Conservation (phyloP, 164 flowering plant genomes). For the Umbellularia californica region DNA sequence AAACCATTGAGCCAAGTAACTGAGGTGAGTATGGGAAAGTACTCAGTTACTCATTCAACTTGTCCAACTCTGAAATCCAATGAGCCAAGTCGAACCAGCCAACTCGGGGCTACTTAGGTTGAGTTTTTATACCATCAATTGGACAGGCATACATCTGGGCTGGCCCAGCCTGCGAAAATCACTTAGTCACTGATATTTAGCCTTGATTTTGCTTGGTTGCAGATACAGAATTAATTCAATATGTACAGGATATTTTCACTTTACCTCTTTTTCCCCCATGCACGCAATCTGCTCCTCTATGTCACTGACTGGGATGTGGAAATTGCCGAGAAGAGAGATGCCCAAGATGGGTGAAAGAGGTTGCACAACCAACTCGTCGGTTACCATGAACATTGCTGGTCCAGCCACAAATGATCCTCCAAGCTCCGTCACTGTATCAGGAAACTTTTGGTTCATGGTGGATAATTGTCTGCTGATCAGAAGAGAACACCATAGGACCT, state of each 20-base stretch:
- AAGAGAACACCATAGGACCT: too few relatives aligned
- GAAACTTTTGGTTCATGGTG: background rate
- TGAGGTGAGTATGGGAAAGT: too few relatives aligned
- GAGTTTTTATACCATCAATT: background rate
- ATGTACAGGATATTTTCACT: too few relatives aligned
- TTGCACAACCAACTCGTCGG: background rate
- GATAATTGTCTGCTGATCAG: background rate
- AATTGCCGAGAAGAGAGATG: background rate
- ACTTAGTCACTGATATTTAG: background rate
- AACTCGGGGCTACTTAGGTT: background rate
- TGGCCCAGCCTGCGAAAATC: background rate
- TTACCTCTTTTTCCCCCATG: background rate
- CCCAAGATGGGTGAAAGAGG: background rate
- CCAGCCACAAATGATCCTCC: background rate
- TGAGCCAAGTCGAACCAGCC: background rate
- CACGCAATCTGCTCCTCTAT: background rate
- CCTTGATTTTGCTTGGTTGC: background rate
- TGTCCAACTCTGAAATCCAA: too few relatives aligned
- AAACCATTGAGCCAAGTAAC: too few relatives aligned
- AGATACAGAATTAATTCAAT: too few relatives aligned
- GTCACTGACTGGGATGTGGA: background rate
- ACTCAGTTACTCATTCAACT: too few relatives aligned
- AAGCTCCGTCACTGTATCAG: background rate
- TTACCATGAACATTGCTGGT: conserved; percentile 2
- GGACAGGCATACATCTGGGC: background rate